Evolutionary conservation across 495 filamentous ascomycete species (phyloP).

Genomic region (Talaromyces stipitatus): DNA sequence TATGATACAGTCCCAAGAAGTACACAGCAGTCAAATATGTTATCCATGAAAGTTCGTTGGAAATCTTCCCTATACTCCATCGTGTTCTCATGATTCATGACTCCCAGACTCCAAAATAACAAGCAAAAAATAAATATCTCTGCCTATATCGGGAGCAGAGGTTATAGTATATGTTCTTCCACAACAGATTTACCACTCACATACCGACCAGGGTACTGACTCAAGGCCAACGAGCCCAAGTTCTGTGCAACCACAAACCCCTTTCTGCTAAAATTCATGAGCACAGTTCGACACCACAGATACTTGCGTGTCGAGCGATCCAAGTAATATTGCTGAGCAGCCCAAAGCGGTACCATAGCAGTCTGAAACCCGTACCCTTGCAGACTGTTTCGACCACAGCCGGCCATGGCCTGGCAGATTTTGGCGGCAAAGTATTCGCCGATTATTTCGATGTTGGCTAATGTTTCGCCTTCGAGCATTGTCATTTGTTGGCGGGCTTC

Average conservation of each 20-base stretch:
- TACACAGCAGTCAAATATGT: background rate
- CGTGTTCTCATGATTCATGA: background rate
- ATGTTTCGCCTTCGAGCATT: background rate
- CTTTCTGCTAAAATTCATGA: constrained; percentile 6
- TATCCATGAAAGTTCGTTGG: too few species aligned
- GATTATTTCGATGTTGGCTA: background rate
- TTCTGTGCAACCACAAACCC: constrained; percentile 4
- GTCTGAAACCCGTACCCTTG: constrained; percentile 5
- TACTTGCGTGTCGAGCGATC: constrained; percentile 1
- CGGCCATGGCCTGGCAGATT: constrained; percentile 6
- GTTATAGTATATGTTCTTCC: background rate
- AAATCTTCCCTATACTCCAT: background rate
- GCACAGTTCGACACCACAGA: constrained; percentile 4
- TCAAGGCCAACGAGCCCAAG: background rate
- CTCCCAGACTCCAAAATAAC: background rate
- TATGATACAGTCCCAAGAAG: background rate
- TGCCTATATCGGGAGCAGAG: background rate
- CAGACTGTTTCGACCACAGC: constrained; percentile 2
- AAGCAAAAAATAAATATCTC: background rate
- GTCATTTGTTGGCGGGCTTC: background rate
- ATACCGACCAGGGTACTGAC: constrained; percentile 6
- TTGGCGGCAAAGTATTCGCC: constrained; percentile 6
- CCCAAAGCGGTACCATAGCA: constrained; percentile 2
- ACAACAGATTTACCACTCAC: background rate
- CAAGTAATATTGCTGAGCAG: constrained; percentile 2